Percentiles rank a stretch among this genome's conserved stretches.
These are phyloP conservation scores for Exophiala sp. DNA, from an alignment of 2,329 filamentous ascomycete genomes.

Conservation along the genomic window DNA sequence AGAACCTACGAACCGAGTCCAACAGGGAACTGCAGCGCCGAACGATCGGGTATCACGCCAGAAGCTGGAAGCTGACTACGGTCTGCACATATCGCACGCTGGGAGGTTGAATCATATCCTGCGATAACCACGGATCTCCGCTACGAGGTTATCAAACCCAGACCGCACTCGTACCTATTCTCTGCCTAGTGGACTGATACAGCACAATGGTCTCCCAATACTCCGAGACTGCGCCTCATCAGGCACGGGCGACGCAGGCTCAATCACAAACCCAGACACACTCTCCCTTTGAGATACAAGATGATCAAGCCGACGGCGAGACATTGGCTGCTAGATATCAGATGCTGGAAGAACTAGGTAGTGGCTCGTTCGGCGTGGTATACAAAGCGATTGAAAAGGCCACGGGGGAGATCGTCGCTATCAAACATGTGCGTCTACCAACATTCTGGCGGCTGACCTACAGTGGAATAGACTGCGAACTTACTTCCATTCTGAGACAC, in stretches of 20 bases:
- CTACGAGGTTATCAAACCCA: too few species aligned
- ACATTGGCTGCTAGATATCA: constrained; percentile 67
- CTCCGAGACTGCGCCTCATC: constrained; percentile 17
- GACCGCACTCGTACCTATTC: too few species aligned
- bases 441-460: too few species aligned
- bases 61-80: too few species aligned
- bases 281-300: constrained; percentile 20
- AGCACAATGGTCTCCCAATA: constrained; percentile 19
- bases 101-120: too few species aligned
- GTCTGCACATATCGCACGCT: too few species aligned
- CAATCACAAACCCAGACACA: constrained; percentile 6
- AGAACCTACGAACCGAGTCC: too few species aligned
- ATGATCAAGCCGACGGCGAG: constrained; percentile 26
- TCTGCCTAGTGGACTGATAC: background rate
- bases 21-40: too few species aligned
- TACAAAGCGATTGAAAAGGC: constrained; percentile 92
- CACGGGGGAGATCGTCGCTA: constrained; percentile 88
- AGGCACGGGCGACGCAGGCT: background rate
- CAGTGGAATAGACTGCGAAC: too few species aligned
- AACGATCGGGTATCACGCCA: too few species aligned
- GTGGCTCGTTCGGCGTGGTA: constrained; percentile 92
- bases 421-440: constrained; percentile 90
- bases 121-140: too few species aligned
- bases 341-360: constrained; percentile 91
- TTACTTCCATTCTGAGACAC: constrained; percentile 2